Conservation (phyloP, 2,329 filamentous ascomycete genomes). For the Thermothelomyces thermophilus region DNA sequence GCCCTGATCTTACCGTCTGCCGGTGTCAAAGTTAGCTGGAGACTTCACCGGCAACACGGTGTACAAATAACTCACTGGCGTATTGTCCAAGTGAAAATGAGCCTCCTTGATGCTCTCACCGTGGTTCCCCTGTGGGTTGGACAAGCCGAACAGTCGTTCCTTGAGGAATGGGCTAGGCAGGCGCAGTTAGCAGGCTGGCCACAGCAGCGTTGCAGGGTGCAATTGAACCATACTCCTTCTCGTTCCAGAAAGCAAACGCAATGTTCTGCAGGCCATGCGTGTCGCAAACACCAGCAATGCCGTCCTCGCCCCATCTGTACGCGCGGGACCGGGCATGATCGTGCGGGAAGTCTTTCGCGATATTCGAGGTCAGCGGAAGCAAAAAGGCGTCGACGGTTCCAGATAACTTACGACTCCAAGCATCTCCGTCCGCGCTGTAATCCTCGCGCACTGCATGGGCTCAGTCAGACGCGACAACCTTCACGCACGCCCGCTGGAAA, state of each 20-base stretch:
- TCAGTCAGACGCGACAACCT: slow-evolving; percentile 14
- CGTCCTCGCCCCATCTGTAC: slow-evolving; percentile 94
- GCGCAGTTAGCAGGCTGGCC: slow-evolving; percentile 34
- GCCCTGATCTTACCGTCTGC: slow-evolving; percentile 38
- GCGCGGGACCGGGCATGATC: slow-evolving; percentile 83
- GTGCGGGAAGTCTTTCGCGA: slow-evolving; percentile 73
- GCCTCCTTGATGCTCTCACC: slow-evolving; percentile 96
- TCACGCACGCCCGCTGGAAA: neutral
- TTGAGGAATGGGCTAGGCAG: slow-evolving; percentile 79
- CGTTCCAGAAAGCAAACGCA: slow-evolving; percentile 96
- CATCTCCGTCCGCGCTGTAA: slow-evolving; percentile 83
- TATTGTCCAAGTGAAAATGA: slow-evolving; percentile 95
- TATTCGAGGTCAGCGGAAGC: neutral
- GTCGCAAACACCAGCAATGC: slow-evolving; percentile 89
- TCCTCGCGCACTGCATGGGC: slow-evolving; percentile 69
- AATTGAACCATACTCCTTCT: slow-evolving; percentile 64
- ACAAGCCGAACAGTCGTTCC: slow-evolving; percentile 88
- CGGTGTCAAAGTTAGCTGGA: slow-evolving; percentile 26
- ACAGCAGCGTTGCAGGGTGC: neutral
- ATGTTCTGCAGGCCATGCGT: slow-evolving; percentile 88
- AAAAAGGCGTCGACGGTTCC: neutral
- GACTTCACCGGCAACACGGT: neutral
- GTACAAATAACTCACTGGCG: slow-evolving; percentile 48
- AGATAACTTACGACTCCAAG: slow-evolving; percentile 76
- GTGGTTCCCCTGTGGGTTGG: slow-evolving; percentile 94